A percentile compares a stretch with the other conserved stretches of the same genome.
phyloP scores from a whole-genome alignment of 345 rosid genomes.

The Eucalyptus caleyi region DNA sequence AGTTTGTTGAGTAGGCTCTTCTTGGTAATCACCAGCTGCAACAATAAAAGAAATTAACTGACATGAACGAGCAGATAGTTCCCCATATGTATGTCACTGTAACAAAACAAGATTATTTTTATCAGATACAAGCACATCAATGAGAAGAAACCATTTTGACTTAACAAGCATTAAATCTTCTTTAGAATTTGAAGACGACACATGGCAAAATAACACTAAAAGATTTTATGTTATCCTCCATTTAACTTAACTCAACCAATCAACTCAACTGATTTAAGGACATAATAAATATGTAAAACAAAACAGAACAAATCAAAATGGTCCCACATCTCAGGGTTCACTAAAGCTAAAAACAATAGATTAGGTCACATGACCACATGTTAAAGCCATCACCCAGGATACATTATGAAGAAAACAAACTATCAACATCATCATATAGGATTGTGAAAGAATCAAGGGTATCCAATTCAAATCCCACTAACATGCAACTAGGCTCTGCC shows the following conservation, averaged over 20 bases:
- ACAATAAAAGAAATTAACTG: not conserved
- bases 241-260: not conserved
- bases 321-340: not conserved
- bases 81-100: not conserved
- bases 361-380: not conserved
- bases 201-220: not conserved
- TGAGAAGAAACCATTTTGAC: not conserved
- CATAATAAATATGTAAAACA: not conserved
- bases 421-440: not conserved
- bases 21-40: slow-evolving; percentile 25
- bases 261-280: not conserved
- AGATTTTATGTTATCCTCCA: not conserved
- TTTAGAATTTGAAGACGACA: not conserved
- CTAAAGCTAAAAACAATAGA: not conserved
- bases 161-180: not conserved
- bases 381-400: not conserved
- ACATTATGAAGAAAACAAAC: not conserved
- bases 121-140: not conserved
- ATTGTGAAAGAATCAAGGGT: not conserved
- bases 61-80: not conserved
- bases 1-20: slow-evolving; percentile 9
- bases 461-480: not conserved
- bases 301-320: not conserved
- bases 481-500: not conserved
- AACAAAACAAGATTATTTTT: not conserved